Evolutionary conservation across 371 early-diverging fungal genomes (phyloP), one percentile per base, ranked within the genome.

Genomic region (Apophysomyces sp.): DNA sequence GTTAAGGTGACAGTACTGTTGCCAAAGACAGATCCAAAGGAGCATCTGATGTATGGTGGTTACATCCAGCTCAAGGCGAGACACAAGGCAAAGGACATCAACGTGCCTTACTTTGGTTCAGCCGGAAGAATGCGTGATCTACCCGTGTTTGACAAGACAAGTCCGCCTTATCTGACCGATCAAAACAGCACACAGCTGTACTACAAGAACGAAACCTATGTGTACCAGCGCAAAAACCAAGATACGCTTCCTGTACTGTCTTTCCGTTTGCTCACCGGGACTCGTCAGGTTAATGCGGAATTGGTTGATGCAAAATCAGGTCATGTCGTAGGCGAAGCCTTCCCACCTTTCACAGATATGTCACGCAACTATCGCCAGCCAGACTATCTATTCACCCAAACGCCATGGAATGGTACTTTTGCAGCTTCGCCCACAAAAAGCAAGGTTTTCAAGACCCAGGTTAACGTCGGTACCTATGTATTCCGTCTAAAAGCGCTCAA

Each of bases 31-130:
- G 62, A 73, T 39, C 67, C 70, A 44, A 62, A 59, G 57, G 68
- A 76, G 26, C 76, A 73, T 52, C 41, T 73, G 49, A 60, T 71
- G 51, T 76, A 76, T 36, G 76, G 76, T 55, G 76, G 76, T 34
- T 76, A 40, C 24, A 62, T 74, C 49, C 66, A 61, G 21, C 27
- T 74, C 41, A 65, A 67, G 57, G 54, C 66, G 30, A 53, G 55
- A 27, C 16, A 29, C 3, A 18, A 29, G 21, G 66, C 62, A 29
- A 68, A 60, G 51, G 58, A 77, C 30, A 63, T 76, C 53, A 68
- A 66, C 15, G 57, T 86, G 26, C 87, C 87, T 53, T 86, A 85
- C 68, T 71, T 81, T 55, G 87, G 86, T 60, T 55, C 84, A 26
- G 74, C 72, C 53, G 87, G 87, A 13, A 70, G 72, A 39, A 62